Conservation (phyloP, 2,329 filamentous ascomycete genomes). For the Venturia effusa region DNA sequence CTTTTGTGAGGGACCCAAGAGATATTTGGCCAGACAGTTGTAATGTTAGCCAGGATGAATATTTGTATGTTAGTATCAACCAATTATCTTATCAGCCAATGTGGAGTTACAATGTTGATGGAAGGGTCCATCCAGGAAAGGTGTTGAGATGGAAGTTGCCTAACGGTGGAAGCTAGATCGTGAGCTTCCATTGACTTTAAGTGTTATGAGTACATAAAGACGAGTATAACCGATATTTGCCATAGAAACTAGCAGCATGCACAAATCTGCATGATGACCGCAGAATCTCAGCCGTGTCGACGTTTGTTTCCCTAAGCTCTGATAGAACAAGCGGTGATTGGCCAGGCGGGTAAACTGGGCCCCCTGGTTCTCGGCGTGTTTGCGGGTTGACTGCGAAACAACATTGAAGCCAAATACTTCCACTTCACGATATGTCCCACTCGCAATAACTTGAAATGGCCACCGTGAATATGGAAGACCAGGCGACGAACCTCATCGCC, state of each 20-base stretch:
- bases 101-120: conserved; percentile 32
- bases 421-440: background rate
- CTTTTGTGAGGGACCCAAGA: conserved; percentile 35
- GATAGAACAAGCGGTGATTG: background rate
- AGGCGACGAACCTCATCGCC: conserved; percentile 42
- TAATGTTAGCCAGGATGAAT: conserved; percentile 30
- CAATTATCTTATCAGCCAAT: conserved; percentile 31
- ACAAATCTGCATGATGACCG: background rate
- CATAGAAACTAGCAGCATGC: background rate
- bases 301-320: background rate
- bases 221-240: background rate
- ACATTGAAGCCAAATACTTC: background rate
- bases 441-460: background rate
- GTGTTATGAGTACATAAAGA: background rate
- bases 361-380: background rate
- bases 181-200: background rate
- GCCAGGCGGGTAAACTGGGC: background rate
- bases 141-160: conserved; percentile 32
- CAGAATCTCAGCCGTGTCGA: background rate
- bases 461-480: conserved; percentile 42
- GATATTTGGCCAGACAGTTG: conserved; percentile 41
- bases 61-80: conserved; percentile 44
- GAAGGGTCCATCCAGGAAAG: conserved; percentile 32
- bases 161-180: conserved; percentile 30
- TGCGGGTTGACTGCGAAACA: background rate